Conservation (phyloP, 208 protist species). For the Balamuthia mandrillaris region DNA sequence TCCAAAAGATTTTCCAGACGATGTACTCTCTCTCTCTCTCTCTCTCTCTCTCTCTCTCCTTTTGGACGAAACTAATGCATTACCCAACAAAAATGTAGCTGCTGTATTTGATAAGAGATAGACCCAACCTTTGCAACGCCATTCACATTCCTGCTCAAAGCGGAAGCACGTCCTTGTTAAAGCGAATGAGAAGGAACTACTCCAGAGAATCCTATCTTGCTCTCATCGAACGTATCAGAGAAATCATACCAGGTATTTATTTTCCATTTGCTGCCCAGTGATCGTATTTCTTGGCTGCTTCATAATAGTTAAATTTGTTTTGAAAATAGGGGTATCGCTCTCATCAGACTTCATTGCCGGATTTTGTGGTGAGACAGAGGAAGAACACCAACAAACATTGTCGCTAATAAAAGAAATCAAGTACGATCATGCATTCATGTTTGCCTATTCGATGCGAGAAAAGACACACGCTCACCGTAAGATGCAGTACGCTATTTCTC, state of each 20-base stretch:
- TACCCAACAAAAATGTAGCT: slow-evolving; percentile 35
- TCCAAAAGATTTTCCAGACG: slow-evolving; percentile 82
- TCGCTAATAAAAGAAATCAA: slow-evolving; percentile 51
- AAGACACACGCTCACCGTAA: slow-evolving; percentile 71
- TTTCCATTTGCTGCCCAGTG: not conserved
- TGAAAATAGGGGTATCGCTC: slow-evolving; percentile 49
- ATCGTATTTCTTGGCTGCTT: too few species aligned
- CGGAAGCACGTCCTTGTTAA: slow-evolving; percentile 60
- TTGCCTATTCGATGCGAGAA: slow-evolving; percentile 72
- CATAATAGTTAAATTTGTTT: not conserved
- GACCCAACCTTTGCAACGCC: slow-evolving; percentile 73
- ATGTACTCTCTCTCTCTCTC: slow-evolving; percentile 3
- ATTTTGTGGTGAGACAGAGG: slow-evolving; percentile 77
- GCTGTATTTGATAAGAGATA: slow-evolving; percentile 63
- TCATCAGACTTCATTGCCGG: slow-evolving; percentile 74
- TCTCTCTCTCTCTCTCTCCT: too few species aligned
- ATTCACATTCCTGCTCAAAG: slow-evolving; percentile 79
- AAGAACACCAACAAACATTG: slow-evolving; percentile 61
- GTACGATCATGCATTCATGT: slow-evolving; percentile 68
- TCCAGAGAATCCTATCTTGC: slow-evolving; percentile 69
- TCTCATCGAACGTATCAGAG: slow-evolving; percentile 58
- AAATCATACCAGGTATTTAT: slow-evolving; percentile 56
- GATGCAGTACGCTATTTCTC: not conserved
- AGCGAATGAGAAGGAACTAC: slow-evolving; percentile 79
- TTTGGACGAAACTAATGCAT: too few species aligned